phyloP scores from a whole-genome alignment of 176 grass and related monocot species.

The Thinopyrum elongatum region DNA sequence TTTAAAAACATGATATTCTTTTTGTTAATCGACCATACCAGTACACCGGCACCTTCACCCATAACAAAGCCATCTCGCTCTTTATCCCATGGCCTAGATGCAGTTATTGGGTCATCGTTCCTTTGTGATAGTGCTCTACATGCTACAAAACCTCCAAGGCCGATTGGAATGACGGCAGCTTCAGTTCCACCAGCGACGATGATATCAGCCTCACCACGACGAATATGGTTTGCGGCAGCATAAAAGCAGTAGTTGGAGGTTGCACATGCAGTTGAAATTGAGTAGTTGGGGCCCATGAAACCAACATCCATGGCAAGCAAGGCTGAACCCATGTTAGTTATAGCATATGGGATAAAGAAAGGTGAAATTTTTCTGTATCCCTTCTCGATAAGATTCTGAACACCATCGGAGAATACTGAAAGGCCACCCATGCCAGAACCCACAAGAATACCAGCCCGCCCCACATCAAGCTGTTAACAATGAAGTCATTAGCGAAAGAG shows the following conservation, averaged over 20 bases:
- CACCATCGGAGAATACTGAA: constrained; percentile 48
- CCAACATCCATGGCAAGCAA: constrained; percentile 69
- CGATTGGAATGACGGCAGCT: constrained; percentile 63
- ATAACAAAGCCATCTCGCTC: constrained; percentile 72
- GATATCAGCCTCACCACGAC: constrained; percentile 63
- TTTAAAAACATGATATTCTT: background rate
- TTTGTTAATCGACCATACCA: constrained; percentile 37
- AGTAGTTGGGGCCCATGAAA: constrained; percentile 68
- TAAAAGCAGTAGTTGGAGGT: constrained; percentile 68
- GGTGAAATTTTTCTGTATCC: constrained; percentile 59
- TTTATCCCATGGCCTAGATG: constrained; percentile 69
- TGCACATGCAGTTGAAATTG: constrained; percentile 74
- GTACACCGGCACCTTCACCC: constrained; percentile 73
- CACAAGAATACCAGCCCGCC: constrained; percentile 58
- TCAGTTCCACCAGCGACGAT: constrained; percentile 65
- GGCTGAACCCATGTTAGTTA: constrained; percentile 65
- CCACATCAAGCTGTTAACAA: constrained; percentile 48
- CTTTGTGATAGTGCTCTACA: constrained; percentile 69
- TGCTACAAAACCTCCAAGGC: constrained; percentile 65
- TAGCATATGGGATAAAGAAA: constrained; percentile 66
- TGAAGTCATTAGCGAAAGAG: background rate
- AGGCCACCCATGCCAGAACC: constrained; percentile 67
- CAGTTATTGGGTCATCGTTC: constrained; percentile 56
- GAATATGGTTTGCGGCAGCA: constrained; percentile 68
- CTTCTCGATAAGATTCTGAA: constrained; percentile 61